phyloP scores from a whole-genome alignment of 169 alveolate species.

The Cyclospora cayetanensis region DNA sequence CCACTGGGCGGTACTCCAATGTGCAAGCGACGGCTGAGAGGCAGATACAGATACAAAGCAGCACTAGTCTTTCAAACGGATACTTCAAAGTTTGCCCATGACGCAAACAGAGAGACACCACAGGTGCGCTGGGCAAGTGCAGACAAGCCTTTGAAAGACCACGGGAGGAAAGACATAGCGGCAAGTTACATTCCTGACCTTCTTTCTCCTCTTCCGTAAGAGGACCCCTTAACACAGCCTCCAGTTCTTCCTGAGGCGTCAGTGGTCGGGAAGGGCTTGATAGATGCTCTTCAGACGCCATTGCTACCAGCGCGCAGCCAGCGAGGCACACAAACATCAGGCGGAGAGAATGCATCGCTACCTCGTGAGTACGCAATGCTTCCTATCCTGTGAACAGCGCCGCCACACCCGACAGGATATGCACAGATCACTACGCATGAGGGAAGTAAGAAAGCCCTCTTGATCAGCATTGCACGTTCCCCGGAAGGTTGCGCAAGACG shows the following conservation, averaged over 20 bases:
- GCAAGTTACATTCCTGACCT: not conserved
- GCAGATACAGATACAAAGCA: not conserved
- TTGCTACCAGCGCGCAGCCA: not conserved
- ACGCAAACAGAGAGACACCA: not conserved
- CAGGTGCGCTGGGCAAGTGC: not conserved
- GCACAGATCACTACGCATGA: not conserved
- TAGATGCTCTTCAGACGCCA: too few relatives aligned
- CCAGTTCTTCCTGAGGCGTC: not conserved
- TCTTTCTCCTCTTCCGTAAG: not conserved
- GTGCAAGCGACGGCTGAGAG: not conserved
- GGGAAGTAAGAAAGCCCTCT: too few relatives aligned
- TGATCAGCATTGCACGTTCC: too few relatives aligned
- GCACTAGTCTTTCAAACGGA: too few relatives aligned
- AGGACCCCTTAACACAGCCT: not conserved
- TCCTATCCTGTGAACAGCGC: too few relatives aligned
- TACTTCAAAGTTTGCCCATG: not conserved
- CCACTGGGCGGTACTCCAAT: not conserved
- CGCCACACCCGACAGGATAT: not conserved
- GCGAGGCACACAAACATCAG: slow-evolving; percentile 1
- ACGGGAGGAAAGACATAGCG: not conserved
- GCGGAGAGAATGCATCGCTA: not conserved
- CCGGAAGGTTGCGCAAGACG: too few relatives aligned
- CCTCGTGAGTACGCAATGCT: too few relatives aligned
- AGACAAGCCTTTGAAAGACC: too few relatives aligned
- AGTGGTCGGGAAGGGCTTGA: too few relatives aligned